Evolutionary conservation across 1,284 basidiomycete genomes (phyloP), one percentile per base, ranked within the genome.

Genomic region (Heliocybe sulcata): DNA sequence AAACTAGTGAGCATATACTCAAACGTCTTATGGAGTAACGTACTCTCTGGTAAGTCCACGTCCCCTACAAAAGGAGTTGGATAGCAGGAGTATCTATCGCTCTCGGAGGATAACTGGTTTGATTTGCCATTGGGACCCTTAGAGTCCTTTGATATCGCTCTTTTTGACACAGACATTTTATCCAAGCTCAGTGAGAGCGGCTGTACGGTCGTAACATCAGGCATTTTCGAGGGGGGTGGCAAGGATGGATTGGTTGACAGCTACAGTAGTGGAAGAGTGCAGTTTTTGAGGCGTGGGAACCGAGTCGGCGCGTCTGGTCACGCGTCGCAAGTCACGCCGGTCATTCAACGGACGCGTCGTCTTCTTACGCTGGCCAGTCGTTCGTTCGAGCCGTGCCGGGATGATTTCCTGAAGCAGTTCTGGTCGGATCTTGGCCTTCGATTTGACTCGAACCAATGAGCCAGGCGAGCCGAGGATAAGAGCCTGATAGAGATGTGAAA

Each of bases 31-130:
- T n/a, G 0, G 19, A 12, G n/a, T 45, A 33, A 42, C 62, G 47
- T 54, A 65, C 63, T 47, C 57, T 65, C 63, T 10, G 61, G 61
- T 22, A 65, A 57, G 52, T 61, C 61, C 27, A 65, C 59, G 16
- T 66, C 65, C 42, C 64, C 64, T 12, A 60, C 61, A 45, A 61
- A 66, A 4, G 62, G 59, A 14, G 8, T 20, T 42, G 38, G 38
- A 42, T 42, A 42, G 12, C 16, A 16, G 8, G 6, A 4, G 38
- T 42, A 42, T 20, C 38, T 42, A 20, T 42, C 4, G 8, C 8
- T 42, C 16, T n/a, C 38, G 16, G 38, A 20, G 38, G 38, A 42
- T n/a, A 20, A 20, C 16, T 42, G 8, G 12, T n/a, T 3, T 16
- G n/a, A 3, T 42, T 42, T 31, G 6, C 29, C 29, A 31, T 31